A percentile compares a stretch with the other conserved stretches of the same genome.
These are phyloP conservation scores for Leccinum griseonigrum DNA, from an alignment of 1,284 basidiomycete genomes.

Conservation along the genomic window DNA sequence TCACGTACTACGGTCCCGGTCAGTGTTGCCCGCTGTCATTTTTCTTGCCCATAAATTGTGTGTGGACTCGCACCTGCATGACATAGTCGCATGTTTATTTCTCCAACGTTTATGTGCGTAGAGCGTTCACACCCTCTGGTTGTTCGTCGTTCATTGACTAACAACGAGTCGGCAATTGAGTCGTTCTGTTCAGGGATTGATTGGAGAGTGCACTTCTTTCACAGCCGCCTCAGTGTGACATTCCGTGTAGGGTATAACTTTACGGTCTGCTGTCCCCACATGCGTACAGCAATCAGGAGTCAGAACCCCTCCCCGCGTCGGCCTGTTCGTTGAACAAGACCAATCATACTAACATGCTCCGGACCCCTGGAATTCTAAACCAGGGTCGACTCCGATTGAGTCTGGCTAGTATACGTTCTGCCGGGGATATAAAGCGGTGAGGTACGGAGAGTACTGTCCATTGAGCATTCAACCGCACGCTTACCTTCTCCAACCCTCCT, in stretches of 20 bases:
- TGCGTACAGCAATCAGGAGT: neutral
- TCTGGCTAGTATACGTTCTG: neutral
- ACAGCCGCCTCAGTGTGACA: neutral
- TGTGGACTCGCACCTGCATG: neutral
- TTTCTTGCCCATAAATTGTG: neutral
- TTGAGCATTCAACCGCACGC: neutral
- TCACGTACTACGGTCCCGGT: conserved; percentile 3
- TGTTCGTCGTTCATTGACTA: neutral
- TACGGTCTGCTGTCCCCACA: conserved; percentile 13
- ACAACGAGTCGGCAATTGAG: neutral
- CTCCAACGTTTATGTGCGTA: neutral
- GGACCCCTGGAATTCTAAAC: neutral
- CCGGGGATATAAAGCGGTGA: conserved; percentile 19
- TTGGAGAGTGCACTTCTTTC: neutral
- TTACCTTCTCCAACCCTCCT: neutral
- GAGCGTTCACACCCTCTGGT: neutral
- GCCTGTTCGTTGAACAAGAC: neutral
- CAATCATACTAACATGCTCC: neutral
- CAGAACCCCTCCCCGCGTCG: neutral
- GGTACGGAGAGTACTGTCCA: neutral
- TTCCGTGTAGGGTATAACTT: neutral
- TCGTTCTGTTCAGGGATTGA: neutral
- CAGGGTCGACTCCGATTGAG: neutral
- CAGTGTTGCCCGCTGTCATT: conserved; percentile 6
- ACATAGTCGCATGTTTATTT: too few species aligned